phyloP scores from a whole-genome alignment of 1,139 yeast species.

The Oligophagozyma castellii region DNA sequence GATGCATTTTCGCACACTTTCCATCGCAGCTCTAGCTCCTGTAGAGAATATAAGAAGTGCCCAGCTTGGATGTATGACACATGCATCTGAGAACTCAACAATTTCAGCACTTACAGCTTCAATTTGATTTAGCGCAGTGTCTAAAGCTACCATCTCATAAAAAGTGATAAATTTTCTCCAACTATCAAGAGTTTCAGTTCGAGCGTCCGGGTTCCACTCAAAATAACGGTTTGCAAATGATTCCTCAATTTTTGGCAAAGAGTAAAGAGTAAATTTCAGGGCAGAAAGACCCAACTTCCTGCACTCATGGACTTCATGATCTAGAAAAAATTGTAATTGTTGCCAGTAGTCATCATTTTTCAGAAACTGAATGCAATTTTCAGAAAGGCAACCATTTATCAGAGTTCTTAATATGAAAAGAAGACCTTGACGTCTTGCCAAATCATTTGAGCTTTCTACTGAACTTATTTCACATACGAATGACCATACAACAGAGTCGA shows the following conservation, averaged over 20 bases:
- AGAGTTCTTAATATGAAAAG: constrained; percentile 46
- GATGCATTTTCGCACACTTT: constrained; percentile 58
- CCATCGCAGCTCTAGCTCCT: constrained; percentile 69
- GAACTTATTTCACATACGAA: constrained; percentile 29
- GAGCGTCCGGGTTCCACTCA: constrained; percentile 31
- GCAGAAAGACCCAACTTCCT: constrained; percentile 62
- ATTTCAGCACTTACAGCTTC: constrained; percentile 66
- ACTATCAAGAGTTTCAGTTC: constrained; percentile 29
- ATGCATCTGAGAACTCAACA: constrained; percentile 37
- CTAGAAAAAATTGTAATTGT: constrained; percentile 42
- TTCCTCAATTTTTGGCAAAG: constrained; percentile 32
- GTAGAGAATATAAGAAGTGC: constrained; percentile 58
- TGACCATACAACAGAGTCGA: constrained; percentile 31
- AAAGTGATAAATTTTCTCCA: constrained; percentile 69
- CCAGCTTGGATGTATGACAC: constrained; percentile 54
- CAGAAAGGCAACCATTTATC: constrained; percentile 12
- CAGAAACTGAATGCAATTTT: constrained; percentile 27
- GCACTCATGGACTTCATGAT: constrained; percentile 48
- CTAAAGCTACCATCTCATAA: constrained; percentile 70
- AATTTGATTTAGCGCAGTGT: constrained; percentile 77
- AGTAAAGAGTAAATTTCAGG: constrained; percentile 35
- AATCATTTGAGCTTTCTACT: constrained; percentile 13
- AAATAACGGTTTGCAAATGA: constrained; percentile 31
- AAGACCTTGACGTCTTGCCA: constrained; percentile 33
- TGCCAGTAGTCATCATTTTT: constrained; percentile 41